These are phyloP conservation scores for Sordariomycetes sp. DNA, from an alignment of 2,329 filamentous ascomycete genomes.

Conservation along the genomic window DNA sequence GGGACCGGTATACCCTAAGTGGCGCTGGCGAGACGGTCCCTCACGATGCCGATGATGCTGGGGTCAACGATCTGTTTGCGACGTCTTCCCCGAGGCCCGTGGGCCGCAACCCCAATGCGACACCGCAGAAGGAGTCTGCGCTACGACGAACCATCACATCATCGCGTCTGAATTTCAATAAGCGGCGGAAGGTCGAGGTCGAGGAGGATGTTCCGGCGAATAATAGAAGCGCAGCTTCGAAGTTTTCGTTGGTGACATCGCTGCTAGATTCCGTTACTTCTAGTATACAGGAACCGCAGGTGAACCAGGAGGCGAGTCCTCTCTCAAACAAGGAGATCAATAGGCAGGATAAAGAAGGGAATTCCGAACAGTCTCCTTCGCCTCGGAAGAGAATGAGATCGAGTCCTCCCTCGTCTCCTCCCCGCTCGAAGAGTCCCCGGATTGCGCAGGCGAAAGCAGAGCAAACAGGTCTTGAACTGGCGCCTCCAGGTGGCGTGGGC, in stretches of 20 bases:
- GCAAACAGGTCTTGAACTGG: conserved; percentile 5
- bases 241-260: conserved; percentile 44
- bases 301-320: conserved; percentile 10
- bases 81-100: conserved; percentile 53
- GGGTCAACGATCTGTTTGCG: conserved; percentile 51
- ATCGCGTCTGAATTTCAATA: conserved; percentile 55
- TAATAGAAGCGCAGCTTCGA: conserved; percentile 26
- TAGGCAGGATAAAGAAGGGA: neutral
- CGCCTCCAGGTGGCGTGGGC: neutral
- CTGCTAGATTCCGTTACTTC: conserved; percentile 53
- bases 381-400: conserved; percentile 21
- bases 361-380: conserved; percentile 24
- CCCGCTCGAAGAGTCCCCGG: neutral
- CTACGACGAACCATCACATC: conserved; percentile 54
- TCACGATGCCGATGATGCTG: conserved; percentile 36
- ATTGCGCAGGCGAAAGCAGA: conserved; percentile 4
- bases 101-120: conserved; percentile 9
- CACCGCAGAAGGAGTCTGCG: conserved; percentile 1
- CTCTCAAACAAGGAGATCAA: neutral
- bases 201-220: conserved; percentile 18
- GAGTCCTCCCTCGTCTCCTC: neutral
- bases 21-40: conserved; percentile 26
- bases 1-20: conserved; percentile 57
- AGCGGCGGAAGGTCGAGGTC: conserved; percentile 48
- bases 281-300: conserved; percentile 29